Evolutionary conservation across 1,284 basidiomycete genomes (phyloP), one percentile per base, ranked within the genome.

Genomic region (Sporisorium exsertum): DNA sequence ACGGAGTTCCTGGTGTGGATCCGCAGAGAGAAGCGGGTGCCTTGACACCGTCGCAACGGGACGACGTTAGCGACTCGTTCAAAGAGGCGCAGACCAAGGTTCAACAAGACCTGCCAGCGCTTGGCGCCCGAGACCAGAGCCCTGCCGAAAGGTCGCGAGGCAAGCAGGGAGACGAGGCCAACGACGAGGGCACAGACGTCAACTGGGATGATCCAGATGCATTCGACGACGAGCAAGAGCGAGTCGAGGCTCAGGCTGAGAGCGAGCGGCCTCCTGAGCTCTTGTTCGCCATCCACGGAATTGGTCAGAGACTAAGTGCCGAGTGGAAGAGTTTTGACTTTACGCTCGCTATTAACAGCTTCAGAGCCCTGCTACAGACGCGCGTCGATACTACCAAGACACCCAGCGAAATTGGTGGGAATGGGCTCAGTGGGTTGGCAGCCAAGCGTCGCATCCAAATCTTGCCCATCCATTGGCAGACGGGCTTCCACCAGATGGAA

Each of bases 391-490:
- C 72, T 18, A 52, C 58, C 37, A 74, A 78, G 54, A 60, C 77
- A 10, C 74, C 81, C 3, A 60, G 69, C 64, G 72, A 78, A 46
- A 72, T 82, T 27, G 74, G 78, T 16, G 74, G 76, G 18, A 55
- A 73, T n/a, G 79, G 79, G 7, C 45, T 84, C 24, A 35, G 29
- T 6, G 65, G 58, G 4, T 58, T 84, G 42, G 64, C 77, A 7
- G 65, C 64, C n/a, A 75, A 78, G 12, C 74, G 87, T 8, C 86
- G 88, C 42, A 83, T 87, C 4, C 88, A 88, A 70, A 87, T 90
- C 35, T 80, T 90, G 3, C 89, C 89, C 0, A 87, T 90, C 6
- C 88, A 88, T 70, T 90, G 89, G 89, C 84, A 89, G 29, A 87
- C 88, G 2, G 87, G 84, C 9, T 82, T 89, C 43, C 70, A 82